phyloP scores from a whole-genome alignment of 768 basidiomycete species.

The Psilocybe tampanensis region DNA sequence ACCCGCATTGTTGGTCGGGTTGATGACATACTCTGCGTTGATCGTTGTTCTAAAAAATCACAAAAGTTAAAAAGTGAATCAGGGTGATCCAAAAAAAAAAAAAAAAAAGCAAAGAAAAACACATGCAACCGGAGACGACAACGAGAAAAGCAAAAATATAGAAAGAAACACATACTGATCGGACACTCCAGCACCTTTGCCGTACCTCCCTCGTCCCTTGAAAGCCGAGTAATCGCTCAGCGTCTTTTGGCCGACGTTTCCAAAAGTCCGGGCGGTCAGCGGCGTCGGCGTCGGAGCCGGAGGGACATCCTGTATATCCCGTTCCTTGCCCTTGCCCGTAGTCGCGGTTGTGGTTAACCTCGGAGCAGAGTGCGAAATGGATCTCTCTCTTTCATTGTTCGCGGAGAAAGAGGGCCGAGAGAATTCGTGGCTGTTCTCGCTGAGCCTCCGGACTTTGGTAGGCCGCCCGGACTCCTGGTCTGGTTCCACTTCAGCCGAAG shows the following conservation, averaged over 20 bases:
- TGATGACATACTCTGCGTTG: constrained; percentile 67
- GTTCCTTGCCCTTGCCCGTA: constrained; percentile 23
- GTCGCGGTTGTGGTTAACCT: neutral
- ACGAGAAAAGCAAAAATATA: too few species aligned
- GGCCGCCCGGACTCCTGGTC: constrained; percentile 11
- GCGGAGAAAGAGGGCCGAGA: neutral
- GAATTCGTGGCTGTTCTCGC: constrained; percentile 5
- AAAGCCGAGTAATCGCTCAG: constrained; percentile 46
- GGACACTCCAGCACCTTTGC: constrained; percentile 29
- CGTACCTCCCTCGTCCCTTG: constrained; percentile 66
- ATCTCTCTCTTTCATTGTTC: neutral
- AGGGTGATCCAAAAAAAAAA: neutral
- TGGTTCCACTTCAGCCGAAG: neutral
- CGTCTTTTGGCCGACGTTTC: constrained; percentile 22
- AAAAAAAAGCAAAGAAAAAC: neutral
- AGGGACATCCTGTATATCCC: constrained; percentile 6
- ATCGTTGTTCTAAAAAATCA: constrained; percentile 40
- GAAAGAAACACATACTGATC: constrained; percentile 26
- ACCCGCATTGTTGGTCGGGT: constrained; percentile 67
- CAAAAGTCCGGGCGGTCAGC: constrained; percentile 17
- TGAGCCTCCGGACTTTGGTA: constrained; percentile 20
- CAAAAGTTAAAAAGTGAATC: neutral
- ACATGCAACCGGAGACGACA: neutral
- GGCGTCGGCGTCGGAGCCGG: constrained; percentile 21
- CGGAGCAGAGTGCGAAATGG: constrained; percentile 2